Percentiles rank a stretch among this genome's conserved stretches.
Evolutionary conservation across 2,329 filamentous ascomycete species (phyloP).

Genomic region (Didymellaceae sp.): DNA sequence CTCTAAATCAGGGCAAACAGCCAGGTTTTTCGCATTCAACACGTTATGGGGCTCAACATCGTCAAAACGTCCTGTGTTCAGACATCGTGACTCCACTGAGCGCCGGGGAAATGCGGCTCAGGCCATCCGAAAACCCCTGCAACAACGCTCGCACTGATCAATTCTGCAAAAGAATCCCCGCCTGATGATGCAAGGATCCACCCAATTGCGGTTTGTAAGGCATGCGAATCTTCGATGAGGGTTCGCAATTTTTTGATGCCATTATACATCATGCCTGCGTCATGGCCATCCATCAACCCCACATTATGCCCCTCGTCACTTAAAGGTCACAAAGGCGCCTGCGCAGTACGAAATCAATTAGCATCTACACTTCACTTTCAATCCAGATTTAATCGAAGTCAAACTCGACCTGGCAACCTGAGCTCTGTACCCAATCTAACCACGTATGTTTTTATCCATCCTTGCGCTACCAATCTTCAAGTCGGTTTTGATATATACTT

Average conservation of each 20-base stretch:
- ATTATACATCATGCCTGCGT: constrained; percentile 12
- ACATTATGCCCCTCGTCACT: background rate
- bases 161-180: constrained; percentile 9
- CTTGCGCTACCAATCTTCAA: too few species aligned
- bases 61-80: constrained; percentile 1
- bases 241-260: constrained; percentile 12
- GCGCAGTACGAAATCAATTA: background rate
- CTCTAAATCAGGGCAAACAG: constrained; percentile 4
- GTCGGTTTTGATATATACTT: too few species aligned
- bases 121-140: constrained; percentile 6
- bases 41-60: constrained; percentile 1
- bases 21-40: background rate
- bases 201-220: constrained; percentile 6
- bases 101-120: constrained; percentile 15
- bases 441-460: constrained; percentile 9
- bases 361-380: constrained; percentile 1
- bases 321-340: constrained; percentile 7
- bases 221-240: constrained; percentile 20
- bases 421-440: background rate
- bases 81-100: constrained; percentile 1
- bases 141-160: constrained; percentile 5
- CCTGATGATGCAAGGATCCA: constrained; percentile 19
- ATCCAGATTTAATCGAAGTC: background rate
- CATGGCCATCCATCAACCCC: background rate
- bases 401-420: background rate